These are phyloP conservation scores for Alternaria sp. DNA, from an alignment of 2,329 filamentous ascomycete species.

Conservation along the genomic window DNA sequence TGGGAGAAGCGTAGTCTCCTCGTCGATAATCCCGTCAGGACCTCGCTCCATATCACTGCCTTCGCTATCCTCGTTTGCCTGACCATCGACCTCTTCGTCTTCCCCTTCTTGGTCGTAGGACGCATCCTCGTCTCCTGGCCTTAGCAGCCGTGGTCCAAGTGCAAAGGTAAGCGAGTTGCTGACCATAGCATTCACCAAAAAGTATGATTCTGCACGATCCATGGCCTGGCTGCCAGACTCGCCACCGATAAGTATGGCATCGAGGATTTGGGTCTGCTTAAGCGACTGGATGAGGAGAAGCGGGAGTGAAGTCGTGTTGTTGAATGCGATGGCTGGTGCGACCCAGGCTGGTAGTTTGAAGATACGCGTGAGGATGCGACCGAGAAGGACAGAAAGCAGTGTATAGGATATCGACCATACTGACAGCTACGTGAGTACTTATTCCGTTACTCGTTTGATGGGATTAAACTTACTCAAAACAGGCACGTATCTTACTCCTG, in stretches of 20 bases:
- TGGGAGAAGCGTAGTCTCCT: constrained; percentile 63
- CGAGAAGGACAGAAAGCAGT: constrained; percentile 59
- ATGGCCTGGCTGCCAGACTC: constrained; percentile 59
- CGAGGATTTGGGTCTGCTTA: constrained; percentile 65
- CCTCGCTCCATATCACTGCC: constrained; percentile 37
- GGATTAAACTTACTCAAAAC: constrained; percentile 53
- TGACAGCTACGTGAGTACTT: constrained; percentile 31
- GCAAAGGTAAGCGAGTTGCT: constrained; percentile 71
- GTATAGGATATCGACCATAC: constrained; percentile 63
- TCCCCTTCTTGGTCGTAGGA: constrained; percentile 45
- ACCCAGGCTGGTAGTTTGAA: constrained; percentile 64
- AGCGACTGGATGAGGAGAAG: constrained; percentile 63
- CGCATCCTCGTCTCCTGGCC: constrained; percentile 55
- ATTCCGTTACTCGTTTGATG: not conserved
- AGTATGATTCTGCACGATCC: constrained; percentile 69
- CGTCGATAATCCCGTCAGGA: constrained; percentile 47
- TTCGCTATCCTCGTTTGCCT: constrained; percentile 37
- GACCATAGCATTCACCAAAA: constrained; percentile 71
- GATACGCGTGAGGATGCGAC: constrained; percentile 54
- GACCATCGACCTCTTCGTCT: constrained; percentile 10
- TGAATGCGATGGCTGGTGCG: constrained; percentile 64
- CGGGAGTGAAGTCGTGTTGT: constrained; percentile 65
- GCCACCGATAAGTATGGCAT: constrained; percentile 56
- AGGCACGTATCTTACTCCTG: constrained; percentile 59
- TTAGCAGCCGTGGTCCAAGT: constrained; percentile 67